Evolutionary conservation across 2,329 filamentous ascomycete species (phyloP).

Genomic region (Bipolaris victoriae): DNA sequence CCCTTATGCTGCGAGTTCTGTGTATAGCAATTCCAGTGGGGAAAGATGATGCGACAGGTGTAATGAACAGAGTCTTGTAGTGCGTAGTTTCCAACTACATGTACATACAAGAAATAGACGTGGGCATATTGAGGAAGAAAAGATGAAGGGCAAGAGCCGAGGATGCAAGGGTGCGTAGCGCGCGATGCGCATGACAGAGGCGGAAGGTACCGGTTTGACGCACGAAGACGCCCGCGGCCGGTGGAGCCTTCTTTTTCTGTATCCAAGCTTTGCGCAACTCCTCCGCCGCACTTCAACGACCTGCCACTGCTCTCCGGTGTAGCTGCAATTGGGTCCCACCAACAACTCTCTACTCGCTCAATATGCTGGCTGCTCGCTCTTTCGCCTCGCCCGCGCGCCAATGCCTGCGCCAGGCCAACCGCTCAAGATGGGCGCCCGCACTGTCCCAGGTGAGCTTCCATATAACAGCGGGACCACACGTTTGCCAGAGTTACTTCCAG

Average conservation of each 20-base stretch:
- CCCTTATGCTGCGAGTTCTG: background rate
- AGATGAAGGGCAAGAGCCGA: background rate
- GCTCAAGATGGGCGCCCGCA: conserved; percentile 56
- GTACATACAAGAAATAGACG: background rate
- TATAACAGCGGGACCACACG: conserved; percentile 1
- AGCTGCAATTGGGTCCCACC: conserved; percentile 44
- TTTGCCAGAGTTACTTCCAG: background rate
- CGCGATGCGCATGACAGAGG: conserved; percentile 1
- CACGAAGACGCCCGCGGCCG: conserved; percentile 21
- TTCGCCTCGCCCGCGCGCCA: conserved; percentile 79
- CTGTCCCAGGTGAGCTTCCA: conserved; percentile 62
- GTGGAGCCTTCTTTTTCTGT: conserved; percentile 41
- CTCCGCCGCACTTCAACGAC: conserved; percentile 22
- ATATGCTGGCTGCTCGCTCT: conserved; percentile 83
- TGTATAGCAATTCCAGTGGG: background rate
- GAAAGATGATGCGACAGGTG: background rate
- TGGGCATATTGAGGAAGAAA: background rate
- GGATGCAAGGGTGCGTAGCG: background rate
- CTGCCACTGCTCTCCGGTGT: conserved; percentile 31
- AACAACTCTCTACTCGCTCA: conserved; percentile 49
- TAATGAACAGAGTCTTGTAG: background rate
- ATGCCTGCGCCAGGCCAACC: conserved; percentile 71
- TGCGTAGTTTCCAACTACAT: too few relatives aligned
- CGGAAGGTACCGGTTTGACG: conserved; percentile 13
- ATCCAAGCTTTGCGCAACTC: conserved; percentile 36